Conservation (phyloP, 345 rosid genomes). For the Citrus hindsii region DNA sequence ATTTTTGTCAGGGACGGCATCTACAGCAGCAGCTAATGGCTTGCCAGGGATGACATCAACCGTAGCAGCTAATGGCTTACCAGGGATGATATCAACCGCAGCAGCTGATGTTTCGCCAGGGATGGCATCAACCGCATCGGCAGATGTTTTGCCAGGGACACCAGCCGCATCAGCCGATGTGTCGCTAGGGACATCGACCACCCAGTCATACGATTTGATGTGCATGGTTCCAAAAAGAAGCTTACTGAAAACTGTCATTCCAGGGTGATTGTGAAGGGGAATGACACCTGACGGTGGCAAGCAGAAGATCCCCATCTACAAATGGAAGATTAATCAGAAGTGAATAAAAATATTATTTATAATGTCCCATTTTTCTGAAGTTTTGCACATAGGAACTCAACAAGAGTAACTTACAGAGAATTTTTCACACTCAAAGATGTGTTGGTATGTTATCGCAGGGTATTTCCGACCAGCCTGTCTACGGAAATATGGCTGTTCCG, state of each 20-base stretch:
- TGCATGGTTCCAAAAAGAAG: constrained; percentile 91
- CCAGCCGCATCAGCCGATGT: constrained; percentile 10
- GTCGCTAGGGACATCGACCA: constrained; percentile 40
- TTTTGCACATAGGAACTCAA: not conserved
- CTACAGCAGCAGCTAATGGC: not conserved
- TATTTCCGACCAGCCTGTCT: not conserved
- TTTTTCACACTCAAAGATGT: constrained; percentile 50
- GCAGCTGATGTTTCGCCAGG: constrained; percentile 28
- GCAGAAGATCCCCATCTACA: constrained; percentile 90
- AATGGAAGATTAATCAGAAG: not conserved
- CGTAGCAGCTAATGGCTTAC: not conserved
- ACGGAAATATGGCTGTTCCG: constrained; percentile 48
- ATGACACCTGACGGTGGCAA: constrained; percentile 83
- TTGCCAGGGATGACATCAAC: not conserved
- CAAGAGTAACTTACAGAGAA: constrained; percentile 63
- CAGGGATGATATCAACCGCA: not conserved
- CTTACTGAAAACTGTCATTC: constrained; percentile 96
- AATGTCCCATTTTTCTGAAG: not conserved
- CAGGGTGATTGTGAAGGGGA: constrained; percentile 97
- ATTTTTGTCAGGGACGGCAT: not conserved
- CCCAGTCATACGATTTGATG: constrained; percentile 96
- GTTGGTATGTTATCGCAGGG: constrained; percentile 59
- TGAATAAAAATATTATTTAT: not conserved
- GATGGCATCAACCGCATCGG: not conserved
- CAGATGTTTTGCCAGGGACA: constrained; percentile 12